These are phyloP conservation scores for Nemania sp. DNA, from an alignment of 2,329 filamentous ascomycete genomes.

Conservation along the genomic window DNA sequence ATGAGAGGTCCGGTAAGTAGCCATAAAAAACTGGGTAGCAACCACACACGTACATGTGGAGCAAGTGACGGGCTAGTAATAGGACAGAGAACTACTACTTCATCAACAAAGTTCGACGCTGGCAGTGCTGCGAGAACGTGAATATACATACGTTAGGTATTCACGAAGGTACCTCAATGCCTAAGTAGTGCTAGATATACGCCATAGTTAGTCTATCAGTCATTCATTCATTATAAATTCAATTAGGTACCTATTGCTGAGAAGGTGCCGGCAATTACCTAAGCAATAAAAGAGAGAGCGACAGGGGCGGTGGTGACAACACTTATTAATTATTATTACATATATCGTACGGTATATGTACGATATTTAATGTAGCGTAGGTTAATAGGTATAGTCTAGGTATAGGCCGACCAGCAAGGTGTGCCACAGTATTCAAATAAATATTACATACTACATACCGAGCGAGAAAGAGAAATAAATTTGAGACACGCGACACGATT, in stretches of 20 bases:
- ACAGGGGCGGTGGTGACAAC: background rate
- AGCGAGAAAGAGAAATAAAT: background rate
- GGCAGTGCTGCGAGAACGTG: constrained; percentile 2
- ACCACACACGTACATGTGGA: background rate
- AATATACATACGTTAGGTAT: too few relatives aligned
- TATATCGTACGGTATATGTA: too few relatives aligned
- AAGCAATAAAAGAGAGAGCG: background rate
- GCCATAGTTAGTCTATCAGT: background rate
- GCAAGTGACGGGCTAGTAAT: constrained; percentile 7
- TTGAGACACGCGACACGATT: constrained; percentile 23
- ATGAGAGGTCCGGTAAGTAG: too few relatives aligned
- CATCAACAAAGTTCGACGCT: constrained; percentile 12
- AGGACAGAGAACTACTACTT: constrained; percentile 17
- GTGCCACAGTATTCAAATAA: background rate
- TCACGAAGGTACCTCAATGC: too few relatives aligned
- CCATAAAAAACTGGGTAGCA: too few relatives aligned
- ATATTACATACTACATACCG: background rate
- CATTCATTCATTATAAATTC: background rate
- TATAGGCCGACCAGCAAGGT: background rate
- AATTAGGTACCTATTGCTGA: background rate
- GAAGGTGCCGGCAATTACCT: background rate
- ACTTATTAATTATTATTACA: too few relatives aligned
- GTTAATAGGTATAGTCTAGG: background rate
- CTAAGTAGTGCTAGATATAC: background rate
- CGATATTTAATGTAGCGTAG: too few relatives aligned